Conservation (phyloP, 2,329 filamentous ascomycete genomes). For the Xenoacremonium recifei region DNA sequence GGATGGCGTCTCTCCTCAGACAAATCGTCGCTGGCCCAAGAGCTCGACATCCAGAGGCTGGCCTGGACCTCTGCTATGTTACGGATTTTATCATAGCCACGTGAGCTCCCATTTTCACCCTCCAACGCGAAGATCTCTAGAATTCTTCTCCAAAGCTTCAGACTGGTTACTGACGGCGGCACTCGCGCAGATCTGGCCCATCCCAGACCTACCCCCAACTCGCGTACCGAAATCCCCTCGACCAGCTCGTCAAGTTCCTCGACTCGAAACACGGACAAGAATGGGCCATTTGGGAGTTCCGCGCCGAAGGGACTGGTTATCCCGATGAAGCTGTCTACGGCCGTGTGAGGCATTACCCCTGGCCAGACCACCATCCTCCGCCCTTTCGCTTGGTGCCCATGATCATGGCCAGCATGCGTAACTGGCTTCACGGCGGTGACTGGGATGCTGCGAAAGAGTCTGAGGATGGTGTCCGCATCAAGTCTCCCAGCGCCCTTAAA, state of each 20-base stretch:
- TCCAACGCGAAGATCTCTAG: too few species aligned
- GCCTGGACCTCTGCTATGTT: conserved; percentile 93
- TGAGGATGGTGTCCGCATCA: conserved; percentile 12
- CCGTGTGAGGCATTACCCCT: conserved; percentile 87
- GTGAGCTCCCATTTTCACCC: too few species aligned
- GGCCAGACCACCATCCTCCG: conserved; percentile 95
- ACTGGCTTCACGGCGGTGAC: conserved; percentile 68
- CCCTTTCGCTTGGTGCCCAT: conserved; percentile 86
- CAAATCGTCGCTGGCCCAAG: conserved; percentile 90
- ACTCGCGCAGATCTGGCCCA: conserved; percentile 71
- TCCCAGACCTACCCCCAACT: conserved; percentile 85
- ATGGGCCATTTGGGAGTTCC: conserved; percentile 98
- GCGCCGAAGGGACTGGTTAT: conserved; percentile 94
- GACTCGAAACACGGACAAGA: conserved; percentile 78
- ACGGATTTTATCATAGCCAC: conserved; percentile 73
- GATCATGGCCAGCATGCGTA: conserved; percentile 89
- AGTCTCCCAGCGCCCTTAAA: neutral
- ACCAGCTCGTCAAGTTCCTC: conserved; percentile 82
- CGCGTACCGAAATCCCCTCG: conserved; percentile 90
- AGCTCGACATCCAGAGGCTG: conserved; percentile 78
- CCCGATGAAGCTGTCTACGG: conserved; percentile 85
- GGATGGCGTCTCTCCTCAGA: conserved; percentile 75
- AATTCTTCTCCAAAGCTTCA: too few species aligned
- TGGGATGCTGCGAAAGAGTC: conserved; percentile 25
- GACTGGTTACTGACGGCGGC: neutral